These are phyloP conservation scores for Avena sativa DNA, from an alignment of 176 grass and related monocot species.

Conservation along the genomic window DNA sequence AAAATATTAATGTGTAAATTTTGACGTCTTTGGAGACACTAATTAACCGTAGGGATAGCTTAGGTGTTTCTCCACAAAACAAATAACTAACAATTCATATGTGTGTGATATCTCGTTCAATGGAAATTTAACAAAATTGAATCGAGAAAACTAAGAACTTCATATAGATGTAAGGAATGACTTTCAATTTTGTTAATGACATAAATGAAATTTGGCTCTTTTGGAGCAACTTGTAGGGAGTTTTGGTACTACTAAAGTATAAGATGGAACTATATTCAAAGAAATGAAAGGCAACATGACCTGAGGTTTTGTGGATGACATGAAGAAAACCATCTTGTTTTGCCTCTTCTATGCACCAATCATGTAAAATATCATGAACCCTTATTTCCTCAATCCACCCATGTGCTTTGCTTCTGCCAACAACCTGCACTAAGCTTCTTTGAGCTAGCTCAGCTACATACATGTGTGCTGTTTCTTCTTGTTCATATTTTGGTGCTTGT, in stretches of 20 bases:
- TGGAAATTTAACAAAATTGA: too few relatives aligned
- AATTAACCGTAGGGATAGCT: too few relatives aligned
- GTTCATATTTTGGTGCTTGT: neutral
- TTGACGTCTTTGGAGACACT: too few relatives aligned
- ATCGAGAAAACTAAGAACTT: too few relatives aligned
- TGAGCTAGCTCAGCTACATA: slow-evolving; percentile 1
- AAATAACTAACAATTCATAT: too few relatives aligned
- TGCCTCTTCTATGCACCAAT: slow-evolving; percentile 10
- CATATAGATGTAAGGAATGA: too few relatives aligned
- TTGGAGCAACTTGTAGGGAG: neutral
- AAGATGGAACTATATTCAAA: neutral
- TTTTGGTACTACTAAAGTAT: neutral
- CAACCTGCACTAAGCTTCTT: neutral
- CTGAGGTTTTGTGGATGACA: neutral
- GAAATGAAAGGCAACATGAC: neutral
- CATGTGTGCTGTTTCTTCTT: neutral
- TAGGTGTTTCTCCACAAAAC: too few relatives aligned
- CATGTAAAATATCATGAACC: neutral
- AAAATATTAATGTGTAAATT: too few relatives aligned
- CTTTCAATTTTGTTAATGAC: neutral
- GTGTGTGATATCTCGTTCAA: too few relatives aligned
- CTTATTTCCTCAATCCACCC: neutral
- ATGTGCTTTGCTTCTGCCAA: neutral
- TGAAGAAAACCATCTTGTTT: neutral
- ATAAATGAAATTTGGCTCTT: neutral